These are phyloP conservation scores for Apodospora peruviana DNA, from an alignment of 495 filamentous ascomycete species.

Conservation along the genomic window DNA sequence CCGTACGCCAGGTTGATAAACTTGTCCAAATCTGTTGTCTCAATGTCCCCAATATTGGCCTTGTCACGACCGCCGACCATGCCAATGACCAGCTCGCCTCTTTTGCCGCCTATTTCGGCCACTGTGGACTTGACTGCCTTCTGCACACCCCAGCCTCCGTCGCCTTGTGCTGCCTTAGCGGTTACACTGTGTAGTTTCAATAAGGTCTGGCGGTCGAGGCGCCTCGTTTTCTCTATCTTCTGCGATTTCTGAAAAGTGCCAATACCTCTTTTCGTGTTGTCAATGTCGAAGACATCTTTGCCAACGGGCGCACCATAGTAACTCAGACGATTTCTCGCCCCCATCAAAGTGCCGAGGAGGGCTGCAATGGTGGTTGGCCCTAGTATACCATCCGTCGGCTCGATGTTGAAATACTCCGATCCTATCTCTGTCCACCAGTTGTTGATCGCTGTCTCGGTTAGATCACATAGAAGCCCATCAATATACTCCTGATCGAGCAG, in stretches of 20 bases:
- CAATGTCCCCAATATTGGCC: conserved; percentile 82
- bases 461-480: conserved; percentile 87
- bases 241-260: conserved; percentile 83
- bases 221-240: conserved; percentile 68
- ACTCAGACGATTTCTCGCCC: conserved; percentile 81
- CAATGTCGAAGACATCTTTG: conserved; percentile 90
- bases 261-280: conserved; percentile 74
- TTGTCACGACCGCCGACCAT: conserved; percentile 89
- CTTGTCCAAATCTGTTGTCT: conserved; percentile 81
- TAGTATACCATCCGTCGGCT: conserved; percentile 85
- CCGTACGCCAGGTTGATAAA: conserved; percentile 74
- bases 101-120: conserved; percentile 90
- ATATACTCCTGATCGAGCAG: conserved; percentile 83
- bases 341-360: conserved; percentile 79
- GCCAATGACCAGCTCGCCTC: conserved; percentile 86
- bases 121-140: conserved; percentile 93
- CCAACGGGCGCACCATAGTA: conserved; percentile 71
- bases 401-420: conserved; percentile 79
- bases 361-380: conserved; percentile 91
- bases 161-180: conserved; percentile 78
- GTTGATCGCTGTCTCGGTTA: conserved; percentile 82
- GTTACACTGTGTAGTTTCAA: conserved; percentile 74
- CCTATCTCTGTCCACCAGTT: conserved; percentile 98
- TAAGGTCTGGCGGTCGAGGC: conserved; percentile 78
- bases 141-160: conserved; percentile 65